Evolutionary conservation across 129 eudicot species (phyloP).

Genomic region (Arctium minus): DNA sequence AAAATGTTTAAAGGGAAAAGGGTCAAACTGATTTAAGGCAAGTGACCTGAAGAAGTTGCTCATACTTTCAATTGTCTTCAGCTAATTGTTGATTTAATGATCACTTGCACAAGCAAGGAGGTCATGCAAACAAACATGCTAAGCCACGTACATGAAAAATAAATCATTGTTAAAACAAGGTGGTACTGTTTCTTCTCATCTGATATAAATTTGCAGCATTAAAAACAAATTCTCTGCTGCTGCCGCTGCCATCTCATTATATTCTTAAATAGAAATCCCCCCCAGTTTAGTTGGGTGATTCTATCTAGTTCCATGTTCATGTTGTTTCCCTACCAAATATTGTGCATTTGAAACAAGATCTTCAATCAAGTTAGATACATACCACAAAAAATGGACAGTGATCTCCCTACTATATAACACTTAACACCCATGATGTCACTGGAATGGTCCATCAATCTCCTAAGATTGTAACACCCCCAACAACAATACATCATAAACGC

Average conservation of each 20-base stretch:
- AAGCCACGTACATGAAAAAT: background rate
- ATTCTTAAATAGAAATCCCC: background rate
- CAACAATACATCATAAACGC: background rate
- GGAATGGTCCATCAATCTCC: background rate
- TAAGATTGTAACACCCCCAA: background rate
- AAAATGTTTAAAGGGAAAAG: background rate
- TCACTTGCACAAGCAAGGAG: background rate
- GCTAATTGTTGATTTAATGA: background rate
- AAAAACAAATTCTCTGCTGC: too few species aligned
- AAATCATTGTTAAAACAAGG: background rate
- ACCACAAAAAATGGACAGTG: background rate
- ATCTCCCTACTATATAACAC: slow-evolving; percentile 5
- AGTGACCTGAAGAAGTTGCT: background rate
- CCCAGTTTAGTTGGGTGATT: background rate
- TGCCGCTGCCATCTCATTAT: background rate
- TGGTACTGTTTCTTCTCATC: too few species aligned
- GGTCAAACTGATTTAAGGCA: background rate
- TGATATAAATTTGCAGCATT: too few species aligned
- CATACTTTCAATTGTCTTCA: background rate
- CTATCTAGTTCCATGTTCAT: background rate
- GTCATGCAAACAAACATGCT: background rate
- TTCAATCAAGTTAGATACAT: background rate
- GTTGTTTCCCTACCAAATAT: background rate
- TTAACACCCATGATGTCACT: too few species aligned
- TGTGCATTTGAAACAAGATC: background rate